phyloP scores from a whole-genome alignment of 208 protist genomes.

The Trypanosoma boissoni region DNA sequence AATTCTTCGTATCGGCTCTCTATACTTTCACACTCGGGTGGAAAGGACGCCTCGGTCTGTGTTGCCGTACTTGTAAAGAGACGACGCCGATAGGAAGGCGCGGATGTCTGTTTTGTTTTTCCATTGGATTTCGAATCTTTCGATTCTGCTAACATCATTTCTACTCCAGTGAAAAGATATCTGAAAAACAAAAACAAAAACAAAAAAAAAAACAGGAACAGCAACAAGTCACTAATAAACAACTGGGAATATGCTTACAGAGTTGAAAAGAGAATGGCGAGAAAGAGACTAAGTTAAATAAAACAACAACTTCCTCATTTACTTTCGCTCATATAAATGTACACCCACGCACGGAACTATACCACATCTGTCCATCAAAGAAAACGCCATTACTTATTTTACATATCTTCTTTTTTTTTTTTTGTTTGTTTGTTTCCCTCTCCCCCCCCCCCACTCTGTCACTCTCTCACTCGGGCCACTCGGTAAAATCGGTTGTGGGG shows the following conservation, averaged over 20 bases:
- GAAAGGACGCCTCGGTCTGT: constrained; percentile 83
- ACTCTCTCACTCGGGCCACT: constrained; percentile 1
- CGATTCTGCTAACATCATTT: too few relatives aligned
- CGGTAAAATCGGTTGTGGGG: constrained; percentile 17
- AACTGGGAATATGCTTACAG: too few relatives aligned
- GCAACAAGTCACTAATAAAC: too few relatives aligned
- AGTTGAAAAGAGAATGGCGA: too few relatives aligned
- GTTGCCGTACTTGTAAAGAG: constrained; percentile 35
- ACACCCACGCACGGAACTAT: too few relatives aligned
- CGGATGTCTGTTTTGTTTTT: background rate
- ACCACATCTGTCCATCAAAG: too few relatives aligned
- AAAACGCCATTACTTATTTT: constrained; percentile 6
- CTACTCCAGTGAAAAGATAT: constrained; percentile 13
- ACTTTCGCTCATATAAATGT: too few relatives aligned
- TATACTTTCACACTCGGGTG: constrained; percentile 46
- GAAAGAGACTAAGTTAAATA: too few relatives aligned
- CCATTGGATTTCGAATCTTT: constrained; percentile 3
- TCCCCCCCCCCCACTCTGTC: background rate
- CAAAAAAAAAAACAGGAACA: too few relatives aligned
- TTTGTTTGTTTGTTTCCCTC: constrained; percentile 1
- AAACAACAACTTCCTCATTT: too few relatives aligned
- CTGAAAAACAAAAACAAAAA: background rate
- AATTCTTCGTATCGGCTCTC: constrained; percentile 51
- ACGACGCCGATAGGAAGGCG: constrained; percentile 20
- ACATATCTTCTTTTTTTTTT: constrained; percentile 3